Base-by-base conservation (phyloP, 2,329 filamentous ascomycete species). In the Xylariaceae sp. region DNA sequence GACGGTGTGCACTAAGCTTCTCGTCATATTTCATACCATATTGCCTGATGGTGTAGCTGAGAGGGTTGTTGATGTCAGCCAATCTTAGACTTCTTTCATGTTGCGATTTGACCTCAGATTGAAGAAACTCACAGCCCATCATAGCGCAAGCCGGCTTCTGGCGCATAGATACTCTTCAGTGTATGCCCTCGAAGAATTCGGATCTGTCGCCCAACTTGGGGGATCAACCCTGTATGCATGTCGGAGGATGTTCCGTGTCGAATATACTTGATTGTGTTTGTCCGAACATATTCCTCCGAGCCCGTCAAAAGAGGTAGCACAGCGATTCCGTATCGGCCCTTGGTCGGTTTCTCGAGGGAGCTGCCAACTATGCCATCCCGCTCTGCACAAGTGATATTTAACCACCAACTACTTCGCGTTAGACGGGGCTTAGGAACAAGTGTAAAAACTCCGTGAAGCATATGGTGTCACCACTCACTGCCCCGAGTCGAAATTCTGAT, bases 321-420 rank as follows among this genome's bases (percentile, higher is more conserved):
- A 2, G 72, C 67, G 43, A 75, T 66, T 9, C 74, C 73, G 54
- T 79, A 79, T 36, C 67, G 67, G 6, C 75, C 75, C 51, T 69
- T 74, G 10, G 77, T 78, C 0, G 76, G 70, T 13, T 57, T 72
- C 56, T 81, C 76, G 3, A 66, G 57, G 12, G 71, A 70, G 47
- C 67, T 73, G 7, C 67, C 70, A 9, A 81, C 73, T 16, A 83
- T 78, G 17, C 81, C 80, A 58, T 84, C 81, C 28, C 78, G 74
- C 53, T 77, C 70, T 2, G 79, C 81, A 57, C 80, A 82, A 34
- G 77, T 74, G 31, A 82, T 69, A 48, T 81, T 79, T 16, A 81
- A 63, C 79, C 80, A 84, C 81, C 78, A 84, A 50, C 81, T 83
- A 48, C 17, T 31, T 33, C 12, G 34, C 41, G 28, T 49, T 44